phyloP scores from a whole-genome alignment of 2,329 filamentous ascomycete genomes.

The Whalleya microplaca region DNA sequence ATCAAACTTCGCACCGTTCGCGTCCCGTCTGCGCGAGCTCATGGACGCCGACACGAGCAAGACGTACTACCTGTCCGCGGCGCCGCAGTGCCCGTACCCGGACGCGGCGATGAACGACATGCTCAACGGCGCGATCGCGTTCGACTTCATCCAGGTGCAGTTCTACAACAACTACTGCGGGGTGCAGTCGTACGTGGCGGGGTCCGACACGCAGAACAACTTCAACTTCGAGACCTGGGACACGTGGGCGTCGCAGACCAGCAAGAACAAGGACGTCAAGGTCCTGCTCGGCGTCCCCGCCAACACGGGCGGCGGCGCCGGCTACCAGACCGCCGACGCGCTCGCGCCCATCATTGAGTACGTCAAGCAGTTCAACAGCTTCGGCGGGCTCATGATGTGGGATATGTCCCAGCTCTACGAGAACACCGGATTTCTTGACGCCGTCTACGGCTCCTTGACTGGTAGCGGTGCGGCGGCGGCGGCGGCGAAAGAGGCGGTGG shows the following conservation, averaged over 20 bases:
- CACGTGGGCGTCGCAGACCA: constrained; percentile 62
- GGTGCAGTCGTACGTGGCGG: constrained; percentile 52
- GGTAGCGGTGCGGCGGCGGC: neutral
- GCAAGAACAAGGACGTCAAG: constrained; percentile 63
- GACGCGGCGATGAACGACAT: constrained; percentile 62
- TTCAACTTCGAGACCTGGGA: constrained; percentile 70
- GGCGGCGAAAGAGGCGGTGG: too few relatives aligned
- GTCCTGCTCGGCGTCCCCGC: constrained; percentile 65
- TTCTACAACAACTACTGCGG: constrained; percentile 75
- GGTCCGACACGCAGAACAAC: constrained; percentile 49
- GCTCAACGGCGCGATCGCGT: constrained; percentile 55
- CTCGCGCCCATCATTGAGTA: constrained; percentile 57
- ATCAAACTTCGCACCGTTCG: constrained; percentile 65
- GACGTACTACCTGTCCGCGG: constrained; percentile 63
- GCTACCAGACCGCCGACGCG: constrained; percentile 54
- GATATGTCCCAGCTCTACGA: constrained; percentile 64
- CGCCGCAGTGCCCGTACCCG: constrained; percentile 71
- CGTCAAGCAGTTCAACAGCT: constrained; percentile 58
- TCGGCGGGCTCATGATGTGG: constrained; percentile 73
- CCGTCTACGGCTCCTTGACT: constrained; percentile 44
- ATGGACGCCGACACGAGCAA: constrained; percentile 58
- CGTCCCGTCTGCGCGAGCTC: constrained; percentile 55
- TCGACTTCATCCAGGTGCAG: constrained; percentile 67
- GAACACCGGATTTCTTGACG: constrained; percentile 60
- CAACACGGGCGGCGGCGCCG: constrained; percentile 55